These are phyloP conservation scores for Spathaspora arborariae DNA, from an alignment of 805 yeast genomes.

Conservation along the genomic window DNA sequence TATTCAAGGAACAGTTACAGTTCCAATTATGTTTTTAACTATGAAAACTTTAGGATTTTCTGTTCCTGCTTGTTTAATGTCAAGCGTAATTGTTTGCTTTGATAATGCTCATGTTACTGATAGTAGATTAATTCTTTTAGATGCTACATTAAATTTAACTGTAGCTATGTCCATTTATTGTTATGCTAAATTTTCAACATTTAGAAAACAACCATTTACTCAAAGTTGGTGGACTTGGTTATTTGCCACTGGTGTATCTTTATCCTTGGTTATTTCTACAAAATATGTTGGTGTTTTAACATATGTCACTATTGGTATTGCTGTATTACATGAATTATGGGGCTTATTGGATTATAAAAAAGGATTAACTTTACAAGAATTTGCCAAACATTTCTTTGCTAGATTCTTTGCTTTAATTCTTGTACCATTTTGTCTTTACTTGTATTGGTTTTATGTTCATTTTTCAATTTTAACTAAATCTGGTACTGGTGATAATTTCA, in stretches of 20 bases:
- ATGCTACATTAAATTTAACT: conserved; percentile 80
- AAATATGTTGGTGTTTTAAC: conserved; percentile 96
- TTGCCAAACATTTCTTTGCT: conserved; percentile 68
- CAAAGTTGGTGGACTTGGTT: conserved; percentile 87
- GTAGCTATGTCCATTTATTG: conserved; percentile 78
- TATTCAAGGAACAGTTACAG: conserved; percentile 73
- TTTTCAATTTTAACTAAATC: conserved; percentile 77
- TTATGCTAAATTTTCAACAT: conserved; percentile 72
- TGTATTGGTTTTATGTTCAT: conserved; percentile 90
- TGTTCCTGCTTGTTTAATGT: conserved; percentile 73
- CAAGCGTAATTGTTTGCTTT: conserved; percentile 70
- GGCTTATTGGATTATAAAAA: conserved; percentile 66
- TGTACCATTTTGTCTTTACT: conserved; percentile 76
- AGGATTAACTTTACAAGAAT: conserved; percentile 56
- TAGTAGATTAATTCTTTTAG: conserved; percentile 85
- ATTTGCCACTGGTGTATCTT: conserved; percentile 71
- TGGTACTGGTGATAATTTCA: conserved; percentile 94
- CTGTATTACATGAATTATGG: conserved; percentile 88
- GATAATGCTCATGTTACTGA: conserved; percentile 91
- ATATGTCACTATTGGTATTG: conserved; percentile 80
- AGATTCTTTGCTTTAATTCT: conserved; percentile 70
- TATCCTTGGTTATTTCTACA: conserved; percentile 91
- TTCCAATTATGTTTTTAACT: conserved; percentile 80
- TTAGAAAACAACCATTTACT: conserved; percentile 64
- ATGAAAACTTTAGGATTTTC: conserved; percentile 82